Evolutionary conservation across 257 asterid genomes (phyloP).

Genomic region (Nicotiana attenuata): DNA sequence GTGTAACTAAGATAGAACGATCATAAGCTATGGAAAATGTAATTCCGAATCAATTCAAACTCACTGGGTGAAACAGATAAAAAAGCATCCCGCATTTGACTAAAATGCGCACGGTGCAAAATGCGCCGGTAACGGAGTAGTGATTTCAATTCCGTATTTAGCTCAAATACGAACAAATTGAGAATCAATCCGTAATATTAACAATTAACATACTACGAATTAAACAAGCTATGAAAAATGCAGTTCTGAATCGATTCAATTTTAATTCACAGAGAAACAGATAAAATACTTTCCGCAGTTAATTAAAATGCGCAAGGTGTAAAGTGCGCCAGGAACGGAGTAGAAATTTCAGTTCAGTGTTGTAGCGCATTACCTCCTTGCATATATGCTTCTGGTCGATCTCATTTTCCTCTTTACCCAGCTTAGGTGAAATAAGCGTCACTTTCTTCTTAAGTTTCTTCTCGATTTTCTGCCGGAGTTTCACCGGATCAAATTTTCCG

Average conservation of each 20-base stretch:
- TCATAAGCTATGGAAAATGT: too few species aligned
- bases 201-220: background rate
- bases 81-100: too few species aligned
- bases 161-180: too few species aligned
- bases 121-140: too few species aligned
- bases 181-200: background rate
- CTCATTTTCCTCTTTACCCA: slow-evolving; percentile 18
- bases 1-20: too few species aligned
- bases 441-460: slow-evolving; percentile 47
- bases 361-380: slow-evolving; percentile 26
- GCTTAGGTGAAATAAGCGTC: slow-evolving; percentile 48
- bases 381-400: slow-evolving; percentile 26
- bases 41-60: too few species aligned
- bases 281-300: background rate
- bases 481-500: slow-evolving; percentile 57
- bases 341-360: background rate
- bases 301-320: background rate
- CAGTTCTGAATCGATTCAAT: background rate
- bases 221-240: background rate
- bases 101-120: too few species aligned
- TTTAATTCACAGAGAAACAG: background rate
- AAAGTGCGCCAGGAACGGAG: background rate
- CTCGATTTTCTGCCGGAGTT: slow-evolving; percentile 52
- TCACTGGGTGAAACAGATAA: too few species aligned
- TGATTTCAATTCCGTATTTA: too few species aligned